phyloP scores from a whole-genome alignment of 2,329 filamentous ascomycete species.

The Sphaceloma murrayae region DNA sequence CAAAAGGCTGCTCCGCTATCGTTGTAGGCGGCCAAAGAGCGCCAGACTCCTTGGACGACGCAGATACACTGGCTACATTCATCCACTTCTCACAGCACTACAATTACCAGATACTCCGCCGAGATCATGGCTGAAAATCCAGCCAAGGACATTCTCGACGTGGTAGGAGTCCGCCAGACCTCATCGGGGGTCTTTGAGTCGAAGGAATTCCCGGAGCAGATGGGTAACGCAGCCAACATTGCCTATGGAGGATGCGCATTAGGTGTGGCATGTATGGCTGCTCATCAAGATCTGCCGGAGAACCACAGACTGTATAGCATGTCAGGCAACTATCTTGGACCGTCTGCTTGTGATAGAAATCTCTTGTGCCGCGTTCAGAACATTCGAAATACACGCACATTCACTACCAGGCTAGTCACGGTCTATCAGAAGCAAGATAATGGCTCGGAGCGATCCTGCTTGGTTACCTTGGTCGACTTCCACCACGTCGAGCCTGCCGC shows the following conservation, averaged over 20 bases:
- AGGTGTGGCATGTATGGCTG: conserved; percentile 35
- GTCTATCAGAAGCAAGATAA: conserved; percentile 35
- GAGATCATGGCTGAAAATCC: neutral
- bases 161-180: neutral
- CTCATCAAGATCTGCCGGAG: conserved; percentile 31
- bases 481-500: conserved; percentile 33
- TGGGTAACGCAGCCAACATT: conserved; percentile 31
- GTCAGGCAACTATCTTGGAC: conserved; percentile 40
- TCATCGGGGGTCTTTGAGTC: conserved; percentile 7
- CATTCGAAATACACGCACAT: conserved; percentile 39
- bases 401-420: conserved; percentile 40
- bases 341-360: conserved; percentile 34
- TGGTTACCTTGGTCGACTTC: conserved; percentile 41
- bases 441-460: conserved; percentile 31
- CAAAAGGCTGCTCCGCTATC: too few relatives aligned
- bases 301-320: conserved; percentile 39
- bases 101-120: too few relatives aligned
- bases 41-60: too few relatives aligned
- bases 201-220: conserved; percentile 28
- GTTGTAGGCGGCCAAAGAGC: too few relatives aligned
- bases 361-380: conserved; percentile 31
- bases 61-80: too few relatives aligned
- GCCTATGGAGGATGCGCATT: conserved; percentile 42
- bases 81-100: too few relatives aligned
- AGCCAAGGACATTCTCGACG: neutral